These are phyloP conservation scores for Penicillium psychrofluorescens DNA, from an alignment of 495 filamentous ascomycete species.

Conservation along the genomic window DNA sequence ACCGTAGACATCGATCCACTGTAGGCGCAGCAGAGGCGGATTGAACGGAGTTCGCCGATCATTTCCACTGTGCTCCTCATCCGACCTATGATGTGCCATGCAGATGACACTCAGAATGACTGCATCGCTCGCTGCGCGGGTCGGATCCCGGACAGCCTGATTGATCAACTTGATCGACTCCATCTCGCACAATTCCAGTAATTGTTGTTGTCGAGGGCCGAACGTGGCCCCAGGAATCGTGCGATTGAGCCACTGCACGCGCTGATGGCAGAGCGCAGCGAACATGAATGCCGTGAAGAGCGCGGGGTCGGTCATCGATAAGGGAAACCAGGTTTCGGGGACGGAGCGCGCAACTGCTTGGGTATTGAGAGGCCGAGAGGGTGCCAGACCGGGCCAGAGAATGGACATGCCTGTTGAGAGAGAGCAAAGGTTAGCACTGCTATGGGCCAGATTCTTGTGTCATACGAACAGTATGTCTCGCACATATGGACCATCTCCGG, in stretches of 20 bases:
- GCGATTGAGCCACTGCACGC: conserved; percentile 27
- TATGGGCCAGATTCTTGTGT: background rate
- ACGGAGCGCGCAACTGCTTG: conserved; percentile 2
- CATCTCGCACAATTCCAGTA: conserved; percentile 26
- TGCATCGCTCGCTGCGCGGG: conserved; percentile 26
- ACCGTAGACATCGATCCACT: conserved; percentile 38
- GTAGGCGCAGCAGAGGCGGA: conserved; percentile 30
- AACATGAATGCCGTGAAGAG: conserved; percentile 33
- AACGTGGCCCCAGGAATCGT: conserved; percentile 16
- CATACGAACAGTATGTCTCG: conserved; percentile 18
- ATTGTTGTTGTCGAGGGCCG: conserved; percentile 16
- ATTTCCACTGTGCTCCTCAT: conserved; percentile 5
- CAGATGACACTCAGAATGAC: conserved; percentile 34
- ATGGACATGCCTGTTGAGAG: conserved; percentile 14
- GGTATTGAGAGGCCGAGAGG: conserved; percentile 6
- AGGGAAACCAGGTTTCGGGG: conserved; percentile 19
- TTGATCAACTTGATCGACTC: conserved; percentile 33
- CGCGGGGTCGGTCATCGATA: conserved; percentile 27
- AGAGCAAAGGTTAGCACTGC: background rate
- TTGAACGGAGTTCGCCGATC: conserved; percentile 23
- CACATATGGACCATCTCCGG: conserved; percentile 17
- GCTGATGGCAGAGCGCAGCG: conserved; percentile 33
- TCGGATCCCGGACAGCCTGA: conserved; percentile 22
- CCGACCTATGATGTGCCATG: conserved; percentile 33
- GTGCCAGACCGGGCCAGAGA: conserved; percentile 31